Evolutionary conservation across 495 filamentous ascomycete species (phyloP), one percentile per base, ranked within the genome.

Genomic region (Neohortaea acidophila): DNA sequence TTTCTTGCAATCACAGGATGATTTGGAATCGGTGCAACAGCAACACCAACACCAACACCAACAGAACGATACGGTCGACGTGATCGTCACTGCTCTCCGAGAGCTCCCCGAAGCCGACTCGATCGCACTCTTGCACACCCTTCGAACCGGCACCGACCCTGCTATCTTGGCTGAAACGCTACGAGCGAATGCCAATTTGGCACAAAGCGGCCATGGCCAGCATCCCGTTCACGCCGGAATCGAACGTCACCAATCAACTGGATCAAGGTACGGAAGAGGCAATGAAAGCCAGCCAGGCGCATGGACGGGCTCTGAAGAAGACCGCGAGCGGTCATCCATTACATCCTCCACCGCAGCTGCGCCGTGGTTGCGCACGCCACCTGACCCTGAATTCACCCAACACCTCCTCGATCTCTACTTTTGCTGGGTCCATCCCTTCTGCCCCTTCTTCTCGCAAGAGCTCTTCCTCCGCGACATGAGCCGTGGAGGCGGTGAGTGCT

Each of bases 351-450:
- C 19, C 1, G 17, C 2, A 11, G 13, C 21, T 2, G 28, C 27
- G 9, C 44, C 46, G 10, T 83, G 78, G 78, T 80, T 79, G 9
- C 61, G 52, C 4, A 63, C 77, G 23, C 79, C 78, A 1, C 36
- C 54, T 2, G 75, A 83, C 50, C 40, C 55, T 7, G 48, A 49
- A 3, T 64, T 81, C 30, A 65, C 81, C 6, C 59, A 70, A 38
- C 74, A 81, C 44, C 63, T 81, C 17, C 59, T 81, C 26, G 62
- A 72, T 12, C 58, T 86, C 12, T 87, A 82, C 56, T 87, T 91
- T 41, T 72, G 69, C 50, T 89, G 82, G 82, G 75, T 80, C 48
- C 80, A 86, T 45, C 78, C 80, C 2, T 79, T 73, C 38, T 75
- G 79, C 49, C 70, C 75, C 6, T 65, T 80, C 2, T 67, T 91